Base-by-base conservation (phyloP, 148 eudicot genomes). In the Rhododendron henanense region DNA sequence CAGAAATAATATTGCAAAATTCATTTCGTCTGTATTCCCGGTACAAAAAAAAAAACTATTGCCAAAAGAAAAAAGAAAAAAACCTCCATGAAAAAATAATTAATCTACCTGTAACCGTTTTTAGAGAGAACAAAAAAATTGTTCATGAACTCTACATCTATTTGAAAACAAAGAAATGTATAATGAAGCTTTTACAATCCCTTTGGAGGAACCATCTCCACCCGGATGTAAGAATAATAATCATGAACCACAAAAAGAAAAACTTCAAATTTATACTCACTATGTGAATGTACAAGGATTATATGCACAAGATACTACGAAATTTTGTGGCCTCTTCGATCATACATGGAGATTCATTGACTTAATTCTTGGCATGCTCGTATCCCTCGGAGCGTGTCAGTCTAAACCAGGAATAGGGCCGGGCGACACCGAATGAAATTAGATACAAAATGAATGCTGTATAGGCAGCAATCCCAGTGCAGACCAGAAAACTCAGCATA, bases 401-500 rank as follows among this genome's bases (percentile, higher is more conserved):
- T 79, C 82, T 84, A 74, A 90, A 69, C 91, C 90, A 91, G 53
- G 86, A 84, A 14, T 84, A 53, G 31, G 90, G 89, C 74, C 87
- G 88, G 59, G 86, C 76, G 23, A 86, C 88, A n/a, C 89, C 90
- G 18, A 86, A 92, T 33, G 90, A 90, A 57, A 92, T 81, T 10
- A 96, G 95, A 83, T 96, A 96, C 21, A 93, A 11, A 19, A 95
- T 91, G 84, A 96, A 96, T 3, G 92, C 83, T 18, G 91, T 57
- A 65, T 96, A 96, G 51, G 91, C 96, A 14, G 89, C 83, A 55
- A 93, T 89, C 7, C 80, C 85, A 16, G 85, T 41, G 79, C 91
- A 85, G 10, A 91, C 90, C 4, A 88, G 18, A 23, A 91, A 25
- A 41, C 93, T 92, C 83, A 83, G 79, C 25, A 90, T 33, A 25